Evolutionary conservation across 345 rosid species (phyloP).

Genomic region (Hibiscus trionum): DNA sequence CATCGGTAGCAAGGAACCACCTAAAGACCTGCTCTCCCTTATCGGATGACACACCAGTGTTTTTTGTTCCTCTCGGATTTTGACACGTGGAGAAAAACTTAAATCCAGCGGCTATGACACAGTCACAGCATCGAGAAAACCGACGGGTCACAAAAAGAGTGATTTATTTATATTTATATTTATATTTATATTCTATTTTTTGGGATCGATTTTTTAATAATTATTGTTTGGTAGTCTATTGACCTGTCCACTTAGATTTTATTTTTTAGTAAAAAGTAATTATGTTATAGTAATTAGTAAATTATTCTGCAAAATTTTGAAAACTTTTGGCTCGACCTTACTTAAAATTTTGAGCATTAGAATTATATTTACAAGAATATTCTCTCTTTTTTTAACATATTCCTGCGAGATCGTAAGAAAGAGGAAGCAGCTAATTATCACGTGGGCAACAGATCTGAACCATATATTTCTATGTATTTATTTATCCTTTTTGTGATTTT

Average conservation of each 20-base stretch:
- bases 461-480: background rate
- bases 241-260: background rate
- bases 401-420: no score
- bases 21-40: conserved; percentile 30
- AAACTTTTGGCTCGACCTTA: background rate
- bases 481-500: background rate
- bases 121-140: conserved; percentile 16
- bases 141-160: conserved; percentile 17
- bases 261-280: background rate
- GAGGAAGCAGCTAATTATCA: conserved; percentile 6
- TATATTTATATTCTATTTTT: background rate
- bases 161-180: background rate
- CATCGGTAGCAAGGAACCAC: conserved; percentile 29
- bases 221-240: background rate
- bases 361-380: background rate
- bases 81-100: conserved; percentile 27
- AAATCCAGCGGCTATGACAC: conserved; percentile 21
- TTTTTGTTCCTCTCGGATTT: conserved; percentile 11
- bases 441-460: conserved; percentile 12
- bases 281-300: background rate
- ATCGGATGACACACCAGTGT: conserved; percentile 30
- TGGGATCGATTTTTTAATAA: background rate
- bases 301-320: background rate
- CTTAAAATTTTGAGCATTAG: background rate
- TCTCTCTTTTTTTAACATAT: background rate